A percentile compares a stretch with the other conserved stretches of the same genome.
Conservation (phyloP, 1,139 yeast genomes). For the Zygosaccharomyces pseudobailii region DNA sequence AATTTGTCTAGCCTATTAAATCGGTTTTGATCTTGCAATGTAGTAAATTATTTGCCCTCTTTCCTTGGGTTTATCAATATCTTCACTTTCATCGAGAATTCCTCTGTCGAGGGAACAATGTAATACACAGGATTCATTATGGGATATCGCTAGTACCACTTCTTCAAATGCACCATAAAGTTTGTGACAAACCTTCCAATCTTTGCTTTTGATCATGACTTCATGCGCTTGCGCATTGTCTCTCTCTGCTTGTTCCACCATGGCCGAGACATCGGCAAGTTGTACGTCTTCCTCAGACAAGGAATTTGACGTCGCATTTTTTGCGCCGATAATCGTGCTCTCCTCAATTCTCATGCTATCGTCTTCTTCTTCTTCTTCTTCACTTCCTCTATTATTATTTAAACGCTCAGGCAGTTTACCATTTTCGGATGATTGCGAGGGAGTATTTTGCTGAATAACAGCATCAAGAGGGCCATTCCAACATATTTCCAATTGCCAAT, state of each 20-base stretch:
- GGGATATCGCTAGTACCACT: conserved; percentile 31
- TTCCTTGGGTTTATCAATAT: conserved; percentile 20
- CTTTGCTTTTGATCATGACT: conserved; percentile 28
- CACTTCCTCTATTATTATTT: conserved; percentile 8
- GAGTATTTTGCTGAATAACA: conserved; percentile 4
- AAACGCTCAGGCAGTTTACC: conserved; percentile 1
- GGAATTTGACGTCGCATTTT: not conserved
- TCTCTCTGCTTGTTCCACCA: conserved; percentile 24
- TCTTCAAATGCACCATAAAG: conserved; percentile 32
- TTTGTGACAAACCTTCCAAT: conserved; percentile 33
- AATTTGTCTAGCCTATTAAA: conserved; percentile 9
- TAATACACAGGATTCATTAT: conserved; percentile 32
- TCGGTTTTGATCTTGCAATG: conserved; percentile 29
- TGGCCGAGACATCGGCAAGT: conserved; percentile 18
- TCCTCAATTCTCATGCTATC: conserved; percentile 20
- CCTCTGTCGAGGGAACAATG: conserved; percentile 33
- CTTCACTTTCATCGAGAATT: conserved; percentile 15
- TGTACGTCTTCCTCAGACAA: conserved; percentile 5
- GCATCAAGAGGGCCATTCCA: conserved; percentile 34
- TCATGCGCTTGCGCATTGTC: conserved; percentile 19
- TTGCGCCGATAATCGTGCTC: conserved; percentile 13
- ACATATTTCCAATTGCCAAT: conserved; percentile 31
- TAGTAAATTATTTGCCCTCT: conserved; percentile 34
- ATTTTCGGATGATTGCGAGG: conserved; percentile 1
- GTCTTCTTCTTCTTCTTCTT: conserved; percentile 6